Conservation (phyloP, 2,329 filamentous ascomycete genomes). For the Cladorrhinum sp. region DNA sequence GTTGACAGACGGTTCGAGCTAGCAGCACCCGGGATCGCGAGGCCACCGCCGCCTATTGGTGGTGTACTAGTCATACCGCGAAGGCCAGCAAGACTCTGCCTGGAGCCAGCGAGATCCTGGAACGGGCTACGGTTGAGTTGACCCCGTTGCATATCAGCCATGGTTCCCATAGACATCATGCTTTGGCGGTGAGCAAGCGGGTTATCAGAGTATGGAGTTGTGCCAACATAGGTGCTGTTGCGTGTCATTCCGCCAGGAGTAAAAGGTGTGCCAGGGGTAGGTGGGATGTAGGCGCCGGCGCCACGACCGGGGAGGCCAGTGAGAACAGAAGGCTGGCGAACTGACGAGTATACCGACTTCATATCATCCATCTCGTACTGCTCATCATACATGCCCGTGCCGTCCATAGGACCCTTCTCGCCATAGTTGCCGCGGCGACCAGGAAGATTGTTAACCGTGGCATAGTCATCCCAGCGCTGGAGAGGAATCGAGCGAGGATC, state of each 20-base stretch:
- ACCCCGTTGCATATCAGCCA: constrained; percentile 46
- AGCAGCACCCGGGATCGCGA: constrained; percentile 29
- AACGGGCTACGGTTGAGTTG: constrained; percentile 54
- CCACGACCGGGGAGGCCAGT: constrained; percentile 73
- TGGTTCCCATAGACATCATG: constrained; percentile 62
- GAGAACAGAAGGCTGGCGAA: constrained; percentile 81
- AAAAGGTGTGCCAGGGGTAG: constrained; percentile 70
- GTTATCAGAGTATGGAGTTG: constrained; percentile 48
- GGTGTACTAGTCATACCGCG: constrained; percentile 48
- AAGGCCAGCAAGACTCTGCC: constrained; percentile 62
- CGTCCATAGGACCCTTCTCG: constrained; percentile 63
- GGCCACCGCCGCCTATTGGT: constrained; percentile 32
- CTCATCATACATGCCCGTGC: constrained; percentile 67
- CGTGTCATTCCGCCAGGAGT: constrained; percentile 44
- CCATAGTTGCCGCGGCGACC: constrained; percentile 74
- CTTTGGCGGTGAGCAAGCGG: constrained; percentile 64
- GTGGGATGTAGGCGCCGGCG: constrained; percentile 73
- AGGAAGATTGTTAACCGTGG: constrained; percentile 78
- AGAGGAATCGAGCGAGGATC: constrained; percentile 91
- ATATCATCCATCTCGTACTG: constrained; percentile 98
- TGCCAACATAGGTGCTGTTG: constrained; percentile 42
- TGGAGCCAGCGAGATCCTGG: constrained; percentile 50
- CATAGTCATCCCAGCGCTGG: constrained; percentile 97
- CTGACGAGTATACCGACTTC: constrained; percentile 91
- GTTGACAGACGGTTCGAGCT: constrained; percentile 41